Evolutionary conservation across 2,329 filamentous ascomycete species (phyloP).

Genomic region (Nemania bipapillata): DNA sequence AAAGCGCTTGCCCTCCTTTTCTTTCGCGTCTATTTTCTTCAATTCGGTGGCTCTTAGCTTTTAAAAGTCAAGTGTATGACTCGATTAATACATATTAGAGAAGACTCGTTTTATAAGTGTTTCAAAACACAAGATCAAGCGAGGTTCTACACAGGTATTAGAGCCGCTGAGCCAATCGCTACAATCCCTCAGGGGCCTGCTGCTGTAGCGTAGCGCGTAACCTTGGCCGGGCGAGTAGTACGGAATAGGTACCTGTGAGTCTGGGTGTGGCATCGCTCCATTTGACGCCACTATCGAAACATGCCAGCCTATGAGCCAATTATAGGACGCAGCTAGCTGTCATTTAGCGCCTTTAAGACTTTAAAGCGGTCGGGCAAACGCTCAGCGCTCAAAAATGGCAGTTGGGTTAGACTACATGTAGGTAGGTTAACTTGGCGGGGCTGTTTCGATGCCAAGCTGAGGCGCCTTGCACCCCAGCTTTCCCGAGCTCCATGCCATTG

Average conservation of each 20-base stretch:
- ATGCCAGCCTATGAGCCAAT: constrained; percentile 14
- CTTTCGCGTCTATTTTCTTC: neutral
- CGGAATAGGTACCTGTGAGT: neutral
- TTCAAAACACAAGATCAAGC: constrained; percentile 36
- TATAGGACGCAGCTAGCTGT: neutral
- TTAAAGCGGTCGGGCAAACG: neutral
- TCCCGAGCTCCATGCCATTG: constrained; percentile 36
- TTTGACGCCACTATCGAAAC: constrained; percentile 20
- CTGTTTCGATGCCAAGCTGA: constrained; percentile 43
- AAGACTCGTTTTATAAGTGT: constrained; percentile 29
- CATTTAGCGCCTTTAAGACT: constrained; percentile 18
- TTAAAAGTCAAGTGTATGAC: neutral
- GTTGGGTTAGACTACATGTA: too few relatives aligned
- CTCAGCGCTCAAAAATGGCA: constrained; percentile 10
- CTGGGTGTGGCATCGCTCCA: neutral
- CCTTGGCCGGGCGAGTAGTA: neutral
- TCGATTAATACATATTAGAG: constrained; percentile 21
- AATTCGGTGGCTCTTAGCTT: neutral
- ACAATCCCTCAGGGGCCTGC: constrained; percentile 25
- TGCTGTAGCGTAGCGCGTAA: neutral
- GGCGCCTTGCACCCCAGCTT: constrained; percentile 43
- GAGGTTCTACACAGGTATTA: neutral
- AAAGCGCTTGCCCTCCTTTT: neutral
- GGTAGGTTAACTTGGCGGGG: constrained; percentile 19
- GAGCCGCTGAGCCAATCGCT: constrained; percentile 29